Base-by-base conservation (phyloP, 2,329 filamentous ascomycete species). In the Huntiella moniliformis region DNA sequence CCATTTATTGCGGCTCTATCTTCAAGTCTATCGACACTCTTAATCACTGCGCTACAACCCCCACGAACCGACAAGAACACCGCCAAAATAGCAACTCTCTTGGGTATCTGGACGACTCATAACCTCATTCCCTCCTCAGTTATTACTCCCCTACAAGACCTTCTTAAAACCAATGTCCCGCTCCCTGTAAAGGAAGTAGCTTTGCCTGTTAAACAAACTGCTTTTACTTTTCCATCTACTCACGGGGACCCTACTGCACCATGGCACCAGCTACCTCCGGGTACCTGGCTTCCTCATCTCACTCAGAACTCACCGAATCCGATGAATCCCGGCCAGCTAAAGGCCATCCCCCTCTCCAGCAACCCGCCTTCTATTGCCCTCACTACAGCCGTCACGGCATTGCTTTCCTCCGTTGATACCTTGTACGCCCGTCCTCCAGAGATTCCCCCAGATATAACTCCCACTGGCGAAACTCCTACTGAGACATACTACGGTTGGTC, bases 401-500 rank as follows among this genome's bases (percentile, higher is more conserved):
- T 93, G 13, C 63, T 93, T 1, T 66, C 70, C 6, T 77, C 82
- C 47, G 79, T 81, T 3, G 72, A 85, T 49, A 70, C 67, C 43
- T 74, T 91, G 15, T 86, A 80, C 54, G 16, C 43, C 31, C 38
- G 31, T 12, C 28, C 13, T 16, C 8, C 18, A 61, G 62, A n/a
- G 56, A 52, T n/a, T 18, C 15, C n/a, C 40, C 13, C n/a, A 5
- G 38, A 47, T 41, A 83, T 81, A 1, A 31, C 43, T 33, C 38
- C 32, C 12, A 33, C 13, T 7, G 13, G 35, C 61, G 62, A n/a
- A 56, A 52, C n/a, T 18, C 15, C n/a, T 31, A 28, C 15, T 6
- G 38, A 47, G 41, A 83, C 81, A 1, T 92, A 92, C 58, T 92
- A 92, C 57, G 86, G 85, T 50, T 93, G 86, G 86, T 88, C 84